Base-by-base conservation (phyloP, 2,329 filamentous ascomycete species). In the Arthrinium puccinioides region DNA sequence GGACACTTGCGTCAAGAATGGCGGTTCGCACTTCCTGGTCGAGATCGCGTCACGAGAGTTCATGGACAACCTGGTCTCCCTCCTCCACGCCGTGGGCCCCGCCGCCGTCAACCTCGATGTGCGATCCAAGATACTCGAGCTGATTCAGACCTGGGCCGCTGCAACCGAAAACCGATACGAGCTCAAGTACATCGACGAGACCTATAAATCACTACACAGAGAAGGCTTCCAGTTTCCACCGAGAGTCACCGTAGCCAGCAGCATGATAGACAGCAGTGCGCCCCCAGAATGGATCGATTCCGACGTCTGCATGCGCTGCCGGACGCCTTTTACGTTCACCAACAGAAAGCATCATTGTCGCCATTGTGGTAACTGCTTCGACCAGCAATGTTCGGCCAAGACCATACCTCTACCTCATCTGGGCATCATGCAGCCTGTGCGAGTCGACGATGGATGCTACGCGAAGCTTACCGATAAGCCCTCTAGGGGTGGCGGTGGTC, bases 1-100 rank as follows among this genome's bases (percentile, higher is more conserved):
- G 47, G 92, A 98, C 66, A 97, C 92, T 1, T 98, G 92, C 59
- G 88, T 97, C 44, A 98, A 98, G 69, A 98, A 98, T 69, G 92
- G 92, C 42, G 92, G 92, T 50, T 77, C 84, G 26, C 92, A 98
- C 63, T 98, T 98, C 62, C 80, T 98, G 34, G 75, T 82, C 48
- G 92, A 98, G 66, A 92, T 98, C 50, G 90, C 92, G 27, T 96
- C 90, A 14, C 80, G 89, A 46, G 92, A 98, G 66, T 98, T 97
- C 56, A 94, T 98, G 84, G 92, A 98, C 64, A 96, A 96, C 57
- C 67, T 98, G 36, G 83, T 87, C 14, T 96, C 90, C 23, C 72
- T 98, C 13, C 73, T 98, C 21, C 89, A 90, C 57, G 84, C 85
- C 14, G 81, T 84, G 35, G 85, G 86, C 3, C 63, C 69, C 14